Conservation (phyloP, 306 rosid species). For the Hippophae gyantsensis region DNA sequence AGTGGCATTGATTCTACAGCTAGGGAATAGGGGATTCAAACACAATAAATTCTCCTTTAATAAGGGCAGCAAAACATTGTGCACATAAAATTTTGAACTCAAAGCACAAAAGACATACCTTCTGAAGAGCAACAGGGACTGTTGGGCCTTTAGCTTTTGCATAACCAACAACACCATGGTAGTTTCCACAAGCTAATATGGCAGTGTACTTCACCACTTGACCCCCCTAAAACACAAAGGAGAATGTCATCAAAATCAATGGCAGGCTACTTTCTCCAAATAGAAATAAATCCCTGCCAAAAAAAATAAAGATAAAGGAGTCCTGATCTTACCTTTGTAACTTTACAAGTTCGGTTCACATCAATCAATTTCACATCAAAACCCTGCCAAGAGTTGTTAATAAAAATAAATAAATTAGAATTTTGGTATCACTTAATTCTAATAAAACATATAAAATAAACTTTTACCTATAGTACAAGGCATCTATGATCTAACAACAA, state of each 20-base stretch:
- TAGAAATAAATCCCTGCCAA: not conserved
- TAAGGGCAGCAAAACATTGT: no score
- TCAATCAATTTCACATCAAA: conserved; percentile 78
- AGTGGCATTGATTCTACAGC: no score
- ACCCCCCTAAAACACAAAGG: conserved; percentile 60
- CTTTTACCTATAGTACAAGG: no score
- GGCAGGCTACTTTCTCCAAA: not conserved
- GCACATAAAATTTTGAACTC: not conserved
- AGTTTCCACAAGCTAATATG: conserved; percentile 87
- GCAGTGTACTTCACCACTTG: conserved; percentile 79
- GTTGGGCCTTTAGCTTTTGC: conserved; percentile 96
- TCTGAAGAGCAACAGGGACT: conserved; percentile 68
- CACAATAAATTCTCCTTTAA: no score
- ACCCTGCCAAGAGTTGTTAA: conserved; percentile 49
- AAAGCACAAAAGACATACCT: conserved; percentile 40
- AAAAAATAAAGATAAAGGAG: conserved; percentile 7
- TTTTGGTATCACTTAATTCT: not conserved
- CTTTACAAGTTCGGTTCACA: conserved; percentile 91
- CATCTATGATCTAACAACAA: no score
- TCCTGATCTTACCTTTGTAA: conserved; percentile 57
- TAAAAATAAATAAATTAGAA: conserved; percentile 3
- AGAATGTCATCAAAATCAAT: conserved; percentile 5
- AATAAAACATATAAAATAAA: not conserved
- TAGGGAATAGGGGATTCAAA: no score
- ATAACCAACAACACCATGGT: conserved; percentile 76